Evolutionary conservation across 208 protist genomes (phyloP), one percentile per base, ranked within the genome.

Genomic region (Leishmania amazonensis): DNA sequence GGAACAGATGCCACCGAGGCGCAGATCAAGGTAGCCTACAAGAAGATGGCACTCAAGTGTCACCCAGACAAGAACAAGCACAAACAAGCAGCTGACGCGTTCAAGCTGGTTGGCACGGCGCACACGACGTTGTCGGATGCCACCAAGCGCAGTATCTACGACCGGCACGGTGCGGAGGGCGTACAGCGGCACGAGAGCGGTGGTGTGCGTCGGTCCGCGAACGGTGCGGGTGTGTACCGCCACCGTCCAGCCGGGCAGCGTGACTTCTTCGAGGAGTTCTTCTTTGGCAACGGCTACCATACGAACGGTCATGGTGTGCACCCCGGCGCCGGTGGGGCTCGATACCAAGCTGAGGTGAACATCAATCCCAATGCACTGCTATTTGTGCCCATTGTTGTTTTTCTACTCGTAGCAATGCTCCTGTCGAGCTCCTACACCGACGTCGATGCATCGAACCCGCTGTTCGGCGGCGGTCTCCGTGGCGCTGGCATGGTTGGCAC

Each of bases 51-150:
- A 5, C 81, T 98, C 38, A 94, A 88, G 81, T 97, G 94, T 68
- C 96, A 98, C 80, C 96, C 96, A 8, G 96, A 98, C 85, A 98
- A 98, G 83, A 97, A 97, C 84, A 96, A 93, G 73, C 83, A 96
- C 74, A 75, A 85, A 24, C 79, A 90, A 70, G 90, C 96, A 21
- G 88, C 79, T 21, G 96, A 98, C 68, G 96, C 95, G 17, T 98
- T 98, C 82, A 98, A 98, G 89, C 64, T 97, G 45, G 86, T 98
- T 13, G 90, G 94, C 53, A 89, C 86, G 15, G 95, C 96, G 8
- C 85, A 98, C 84, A 72, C 83, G 21, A 92, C 88, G 21, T 80
- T 98, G 38, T 88, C 84, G 24, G 96, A 98, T 76, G 71, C 79
- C 8, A 91, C 87, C 15, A 98, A 97, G 87, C 87, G 96, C 6